Evolutionary conservation across 331 rosid genomes (phyloP), one percentile per base, ranked within the genome.

Genomic region (Pyracantha coccinea): DNA sequence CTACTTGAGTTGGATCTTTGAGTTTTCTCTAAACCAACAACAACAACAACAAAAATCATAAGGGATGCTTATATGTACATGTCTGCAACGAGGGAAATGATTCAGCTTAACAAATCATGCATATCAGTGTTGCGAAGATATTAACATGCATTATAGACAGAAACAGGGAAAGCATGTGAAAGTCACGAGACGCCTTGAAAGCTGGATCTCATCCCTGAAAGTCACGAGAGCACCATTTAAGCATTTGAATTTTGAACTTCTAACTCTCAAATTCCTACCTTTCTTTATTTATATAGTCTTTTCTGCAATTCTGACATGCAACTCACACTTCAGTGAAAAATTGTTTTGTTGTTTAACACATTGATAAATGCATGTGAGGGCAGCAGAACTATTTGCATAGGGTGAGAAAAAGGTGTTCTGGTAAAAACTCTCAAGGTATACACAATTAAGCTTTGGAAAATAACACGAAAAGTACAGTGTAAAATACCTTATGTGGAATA

Each of bases 1-100:
- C 99, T 87, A 72, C 97, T 88, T 7, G 97, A 89, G 80, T 83
- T 88, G 62, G 93, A 82, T 15, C 93, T 86, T 24, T 89, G 97
- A 64, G 90, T 90, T 80, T 88, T 92, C 90, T 90, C 99, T 77
- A 86, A 80, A 47, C 99, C 99, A 63, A 95, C 64, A 5, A 75
- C 57, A 75, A 71, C 47, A 3, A 4, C 74, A 6, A 77, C 14
- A 58, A 54, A 64, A 31, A 71, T 68, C 19, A 28, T 5, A 54
- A 19, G 4, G 32, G 54, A 66, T 53, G 6, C 52, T 54, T 38
- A 70, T 28, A 72, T 16, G 24, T 27, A 77, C 60, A 54, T 16
- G 4, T 17, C 16, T 52, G 8, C 41, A 75, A 55, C 59, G 38
- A 45, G 55, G 19, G 35, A 5, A 38, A 25, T 21, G 38, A 38